Base-by-base conservation (phyloP, 768 basidiomycete species). In the Suillus fuscotomentosus region DNA sequence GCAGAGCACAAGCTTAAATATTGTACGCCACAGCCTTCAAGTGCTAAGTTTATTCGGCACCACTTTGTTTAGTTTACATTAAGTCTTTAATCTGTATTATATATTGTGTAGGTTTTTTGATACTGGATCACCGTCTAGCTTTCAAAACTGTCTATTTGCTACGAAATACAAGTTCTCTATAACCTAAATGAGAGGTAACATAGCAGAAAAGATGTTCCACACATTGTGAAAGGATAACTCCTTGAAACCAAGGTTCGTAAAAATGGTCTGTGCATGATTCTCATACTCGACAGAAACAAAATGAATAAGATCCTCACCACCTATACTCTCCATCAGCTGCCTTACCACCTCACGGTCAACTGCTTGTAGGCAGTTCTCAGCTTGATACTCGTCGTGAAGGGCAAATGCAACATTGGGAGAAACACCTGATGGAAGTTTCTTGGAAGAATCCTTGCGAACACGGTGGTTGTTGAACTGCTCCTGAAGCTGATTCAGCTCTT, bases 301-400 rank as follows among this genome's bases (percentile, higher is more conserved):
- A 13, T 50, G 36, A 13, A 75, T 41, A 7, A 73, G 43, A 22
- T 61, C 63, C 39, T 70, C 67, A 31, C 72, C 73, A 15, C 71
- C 72, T 42, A 76, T 61, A 2, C 60, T 65, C 3, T 68, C 68
- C 68, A 69, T 76, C 38, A 75, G 10, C 38, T 70, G 38, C 31
- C 56, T 31, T 4, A 76, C 64, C 0, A 72, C 59, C 24, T 57
- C 15, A 2, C 10, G 8, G 60, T 76, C 73, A 10, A 75, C 71
- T 11, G 43, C 31, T 22, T 66, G 64, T 9, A 76, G 51, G 27
- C 71, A 72, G 36, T 68, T 59, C 42, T 69, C 41, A 5, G 60
- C 72, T 27, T 64, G 63, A 63, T 69, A 72, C 8, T 67, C 41
- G 5, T 62, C 43, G 50, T 65, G 62, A 1, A 73, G 60, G n/a